Evolutionary conservation across 176 grass and related monocot species (phyloP), one percentile per base, ranked within the genome.

Genomic region (Aegilops longissima): DNA sequence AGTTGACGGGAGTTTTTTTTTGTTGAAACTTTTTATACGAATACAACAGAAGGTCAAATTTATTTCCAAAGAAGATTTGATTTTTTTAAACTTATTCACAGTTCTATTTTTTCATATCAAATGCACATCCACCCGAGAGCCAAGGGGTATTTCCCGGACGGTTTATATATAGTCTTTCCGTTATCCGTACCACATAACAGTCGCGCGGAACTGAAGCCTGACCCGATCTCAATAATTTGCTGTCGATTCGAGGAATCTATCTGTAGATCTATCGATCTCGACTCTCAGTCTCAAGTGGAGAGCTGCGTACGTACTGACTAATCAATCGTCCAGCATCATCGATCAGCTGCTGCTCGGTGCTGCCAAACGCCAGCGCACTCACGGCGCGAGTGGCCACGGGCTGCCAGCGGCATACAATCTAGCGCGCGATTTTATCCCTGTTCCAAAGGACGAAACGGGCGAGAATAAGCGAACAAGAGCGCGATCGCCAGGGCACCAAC

Each of bases 311-410:
- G 8, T 24, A 47, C 39, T 47, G 71, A 47, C 23, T 47, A 47
- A 73, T 73, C 71, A 73, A 25, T 52, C 67, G 31, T 52, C 54
- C 81, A 51, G 81, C 76, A 56, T 80, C 42, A 44, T 3, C 87
- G 52, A 54, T 18, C 51, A 18, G 16, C 51, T 54, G 16, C 51
- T 54, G 16, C 51, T 75, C 38, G 58, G 82, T 59, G 80, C 9
- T 72, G 67, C 89, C 89, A 80, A 80, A 67, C 59, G 80, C 85
- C 85, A 36, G 33, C 80, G 89, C 85, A 87, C 85, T 90, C 75
- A 31, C 25, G 44, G 49, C 73, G 54, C 73, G 1, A 80, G 85
- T 87, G 85, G 68, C 69, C 74, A 74, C 84, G 75, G 67, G 61
- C 56, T 38, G 58, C 87, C 80, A 80, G 67, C 59, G 34, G 56